Base-by-base conservation (phyloP, 345 rosid genomes). In the Abelmoschus esculentus region DNA sequence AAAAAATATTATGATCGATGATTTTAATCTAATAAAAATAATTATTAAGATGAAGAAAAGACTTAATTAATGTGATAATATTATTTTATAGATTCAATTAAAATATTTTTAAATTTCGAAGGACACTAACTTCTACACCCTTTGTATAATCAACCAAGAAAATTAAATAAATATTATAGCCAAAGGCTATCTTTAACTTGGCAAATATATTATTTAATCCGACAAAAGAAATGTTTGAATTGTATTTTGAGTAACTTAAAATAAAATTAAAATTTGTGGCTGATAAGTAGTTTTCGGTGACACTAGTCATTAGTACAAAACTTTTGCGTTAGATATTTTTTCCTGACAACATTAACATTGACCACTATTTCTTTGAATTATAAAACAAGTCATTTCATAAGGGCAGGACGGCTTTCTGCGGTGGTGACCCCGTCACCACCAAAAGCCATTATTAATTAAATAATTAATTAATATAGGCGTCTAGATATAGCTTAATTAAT, bases 211-310 rank as follows among this genome's bases (percentile, higher is more conserved):
- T 38, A 38, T 38, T 38, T 38, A 47, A 5, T 4, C 15, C 1
- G n/a, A 15, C 52, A 11, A 47, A 47, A 47, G 3, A 29, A 47
- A 11, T 12, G 14, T 1, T 47, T 47, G 5, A 47, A 47, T 47
- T 5, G 6, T 53, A 53, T 12, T 69, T 1, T 8, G 12, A 3
- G 0, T 0, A 53, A 36, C 4, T 34, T 55, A 19, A 44, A 40
- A 44, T 28, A 70, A 44, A 15, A 8, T 14, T 7, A 28, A 57
- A 55, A 13, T 46, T 26, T 58, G 66, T 59, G 66, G 73, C 40
- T 40, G 29, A 46, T 9, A 46, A 42, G 44, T 47, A n/a, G 19
- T 70, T 44, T 29, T 44, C 73, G 66, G 66, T 59, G 44, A 68
- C 7, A 54, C 71, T 54, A 18, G 61, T 34, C 49, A 3, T 18